Base-by-base conservation (phyloP, 371 early-diverging fungal species). In the Syncephalastrum sp. region DNA sequence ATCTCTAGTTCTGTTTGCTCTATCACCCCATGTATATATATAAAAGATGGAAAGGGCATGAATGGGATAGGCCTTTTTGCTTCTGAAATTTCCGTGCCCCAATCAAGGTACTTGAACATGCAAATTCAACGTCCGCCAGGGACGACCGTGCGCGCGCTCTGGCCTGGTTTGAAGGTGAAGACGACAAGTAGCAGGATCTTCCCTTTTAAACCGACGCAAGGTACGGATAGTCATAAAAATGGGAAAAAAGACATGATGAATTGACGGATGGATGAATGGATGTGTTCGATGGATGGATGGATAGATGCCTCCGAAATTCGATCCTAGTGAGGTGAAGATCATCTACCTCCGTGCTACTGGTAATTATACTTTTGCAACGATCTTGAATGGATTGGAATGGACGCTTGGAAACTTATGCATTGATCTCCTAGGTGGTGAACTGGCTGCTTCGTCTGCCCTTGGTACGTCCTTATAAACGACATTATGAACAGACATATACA, bases 361-460 rank as follows among this genome's bases (percentile, higher is more conserved):
- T 84, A 98, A 55, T 54, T 14, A 42, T n/a, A 21, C 23, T 23
- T 43, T 43, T 19, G 12, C 15, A 23, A 15, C 16, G 29, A 44
- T 50, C 33, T 49, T 47, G 12, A 47, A 24, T 41, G 21, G 21
- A 21, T 1, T 21, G 21, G 21, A 21, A 21, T 21, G 21, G 21
- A 21, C 21, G 21, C 21, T 21, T 21, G 21, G 21, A 21, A 21
- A 21, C 21, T 21, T 21, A 21, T 21, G 21, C 21, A 21, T 21
- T 2, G 21, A 21, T 21, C 2, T 2, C 21, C 24, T 59, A 65
- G 65, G 76, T 74, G 78, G 78, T 72, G 78, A 78, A 69, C 65
- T 96, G 72, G 96, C 97, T 81, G 97, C 99, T 80, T 94, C 98
- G 70, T 92, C 95, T 64, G 93, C 96, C 55, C 92, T 99, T 57